A percentile compares a stretch with the other conserved stretches of the same genome.
Conservation (phyloP, 2,329 filamentous ascomycete genomes). For the Cladophialophora bantiana region DNA sequence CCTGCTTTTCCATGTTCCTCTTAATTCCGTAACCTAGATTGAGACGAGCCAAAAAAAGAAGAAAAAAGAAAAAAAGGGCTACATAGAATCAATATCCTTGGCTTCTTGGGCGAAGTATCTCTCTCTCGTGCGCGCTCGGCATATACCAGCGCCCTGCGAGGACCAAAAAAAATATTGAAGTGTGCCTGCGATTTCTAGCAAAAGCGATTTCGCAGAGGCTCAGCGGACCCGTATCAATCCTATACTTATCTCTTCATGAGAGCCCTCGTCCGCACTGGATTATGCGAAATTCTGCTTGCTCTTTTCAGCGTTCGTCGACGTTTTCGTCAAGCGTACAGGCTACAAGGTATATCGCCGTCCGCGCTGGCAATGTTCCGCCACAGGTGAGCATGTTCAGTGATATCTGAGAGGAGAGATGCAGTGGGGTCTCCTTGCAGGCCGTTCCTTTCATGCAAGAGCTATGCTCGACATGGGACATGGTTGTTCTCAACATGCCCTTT, state of each 20-base stretch:
- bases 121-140: not conserved
- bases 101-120: not conserved
- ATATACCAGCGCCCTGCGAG: not conserved
- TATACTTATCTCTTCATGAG: not conserved
- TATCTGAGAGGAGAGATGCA: not conserved
- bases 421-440: not conserved
- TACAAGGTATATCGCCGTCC: not conserved
- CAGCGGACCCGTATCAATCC: not conserved
- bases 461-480: not conserved
- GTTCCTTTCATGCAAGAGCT: not conserved
- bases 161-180: not conserved
- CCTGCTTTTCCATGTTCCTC: not conserved
- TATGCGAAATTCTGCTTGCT: not conserved
- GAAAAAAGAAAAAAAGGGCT: too few species aligned
- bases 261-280: not conserved
- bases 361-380: not conserved
- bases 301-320: not conserved
- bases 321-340: not conserved
- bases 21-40: not conserved
- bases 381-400: not conserved
- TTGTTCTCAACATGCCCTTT: not conserved
- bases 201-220: not conserved
- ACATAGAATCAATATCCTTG: not conserved
- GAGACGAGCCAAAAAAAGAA: not conserved
- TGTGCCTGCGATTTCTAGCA: not conserved